phyloP scores from a whole-genome alignment of 2,329 filamentous ascomycete genomes.

The Colletotrichum destructivum region DNA sequence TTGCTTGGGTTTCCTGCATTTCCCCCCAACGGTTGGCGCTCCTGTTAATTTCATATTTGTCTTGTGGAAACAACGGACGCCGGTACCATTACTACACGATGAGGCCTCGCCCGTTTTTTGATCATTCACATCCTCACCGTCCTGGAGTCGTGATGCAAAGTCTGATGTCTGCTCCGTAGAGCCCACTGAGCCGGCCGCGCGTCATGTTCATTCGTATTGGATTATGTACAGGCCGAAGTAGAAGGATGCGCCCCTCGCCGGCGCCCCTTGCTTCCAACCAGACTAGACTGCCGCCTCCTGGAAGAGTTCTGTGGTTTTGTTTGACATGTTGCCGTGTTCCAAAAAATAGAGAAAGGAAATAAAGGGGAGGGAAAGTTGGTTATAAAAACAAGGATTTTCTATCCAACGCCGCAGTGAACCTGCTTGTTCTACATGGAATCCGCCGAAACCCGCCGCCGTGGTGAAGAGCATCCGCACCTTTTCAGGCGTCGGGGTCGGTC shows the following conservation, averaged over 20 bases:
- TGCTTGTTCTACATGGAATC: constrained; percentile 22
- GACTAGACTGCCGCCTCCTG: not conserved
- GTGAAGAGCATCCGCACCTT: not conserved
- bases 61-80: not conserved
- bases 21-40: not conserved
- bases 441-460: not conserved
- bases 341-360: not conserved
- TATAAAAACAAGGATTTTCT: constrained; percentile 16
- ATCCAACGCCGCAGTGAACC: constrained; percentile 33
- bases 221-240: not conserved
- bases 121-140: not conserved
- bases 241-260: not conserved
- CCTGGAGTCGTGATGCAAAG: not conserved
- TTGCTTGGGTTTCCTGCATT: not conserved
- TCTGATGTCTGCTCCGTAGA: no score
- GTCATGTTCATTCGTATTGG: not conserved
- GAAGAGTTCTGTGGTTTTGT: not conserved
- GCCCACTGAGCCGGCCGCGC: not conserved
- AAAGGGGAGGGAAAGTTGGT: not conserved
- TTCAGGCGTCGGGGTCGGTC: constrained; percentile 34
- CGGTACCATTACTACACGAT: not conserved
- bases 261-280: no score
- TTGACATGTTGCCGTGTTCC: constrained; percentile 18
- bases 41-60: not conserved
- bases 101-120: not conserved